A percentile compares a stretch with the other conserved stretches of the same genome.
Evolutionary conservation across 495 filamentous ascomycete genomes (phyloP).

Genomic region (Talaromyces nanjingensis): DNA sequence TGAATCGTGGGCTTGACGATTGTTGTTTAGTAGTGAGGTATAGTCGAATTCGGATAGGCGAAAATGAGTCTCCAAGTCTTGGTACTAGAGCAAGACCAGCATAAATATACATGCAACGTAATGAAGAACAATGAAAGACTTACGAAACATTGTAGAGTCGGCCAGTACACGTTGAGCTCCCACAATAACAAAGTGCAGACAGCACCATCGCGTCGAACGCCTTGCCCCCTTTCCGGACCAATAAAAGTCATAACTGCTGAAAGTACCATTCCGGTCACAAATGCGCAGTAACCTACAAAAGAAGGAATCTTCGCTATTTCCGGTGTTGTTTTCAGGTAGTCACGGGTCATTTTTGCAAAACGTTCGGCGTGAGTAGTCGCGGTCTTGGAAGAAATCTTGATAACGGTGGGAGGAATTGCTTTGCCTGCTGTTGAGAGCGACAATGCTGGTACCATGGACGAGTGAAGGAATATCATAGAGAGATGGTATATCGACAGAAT

Average conservation of each 20-base stretch:
- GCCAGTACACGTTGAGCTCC: constrained; percentile 5
- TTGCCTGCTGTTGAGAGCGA: background rate
- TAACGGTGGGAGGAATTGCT: background rate
- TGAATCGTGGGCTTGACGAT: background rate
- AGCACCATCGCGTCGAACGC: constrained; percentile 1
- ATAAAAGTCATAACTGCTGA: constrained; percentile 1
- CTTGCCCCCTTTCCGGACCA: background rate
- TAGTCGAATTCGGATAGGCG: background rate
- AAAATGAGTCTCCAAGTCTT: constrained; percentile 5
- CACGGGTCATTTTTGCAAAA: constrained; percentile 1
- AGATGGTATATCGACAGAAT: background rate
- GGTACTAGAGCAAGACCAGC: background rate
- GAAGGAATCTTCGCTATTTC: constrained; percentile 1
- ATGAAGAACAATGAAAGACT: background rate
- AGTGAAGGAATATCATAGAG: constrained; percentile 1
- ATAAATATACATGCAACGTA: background rate
- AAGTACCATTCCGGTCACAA: constrained; percentile 3
- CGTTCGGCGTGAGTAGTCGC: constrained; percentile 1
- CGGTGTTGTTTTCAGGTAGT: background rate
- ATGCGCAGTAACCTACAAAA: constrained; percentile 1
- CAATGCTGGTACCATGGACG: background rate
- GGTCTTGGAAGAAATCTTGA: constrained; percentile 2
- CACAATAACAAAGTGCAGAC: background rate
- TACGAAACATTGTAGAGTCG: background rate
- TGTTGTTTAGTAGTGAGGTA: background rate